These are phyloP conservation scores for Sparassis latifolia DNA, from an alignment of 1,284 basidiomycete species.

Conservation along the genomic window DNA sequence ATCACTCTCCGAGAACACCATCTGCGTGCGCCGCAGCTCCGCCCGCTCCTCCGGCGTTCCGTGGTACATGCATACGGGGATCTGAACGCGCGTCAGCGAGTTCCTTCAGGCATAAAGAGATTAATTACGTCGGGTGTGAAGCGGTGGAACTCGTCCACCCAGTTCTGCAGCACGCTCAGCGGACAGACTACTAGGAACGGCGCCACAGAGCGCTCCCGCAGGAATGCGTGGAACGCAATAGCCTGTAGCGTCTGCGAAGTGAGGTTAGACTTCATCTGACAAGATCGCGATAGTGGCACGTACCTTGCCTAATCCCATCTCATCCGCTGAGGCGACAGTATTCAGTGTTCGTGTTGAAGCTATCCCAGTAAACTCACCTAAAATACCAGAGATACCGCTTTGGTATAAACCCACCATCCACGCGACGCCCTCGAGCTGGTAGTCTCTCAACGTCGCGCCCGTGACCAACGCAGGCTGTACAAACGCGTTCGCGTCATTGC, in stretches of 20 bases:
- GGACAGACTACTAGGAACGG: constrained; percentile 92
- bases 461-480: constrained; percentile 78
- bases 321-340: constrained; percentile 51
- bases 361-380: constrained; percentile 45
- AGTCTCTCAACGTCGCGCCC: constrained; percentile 80
- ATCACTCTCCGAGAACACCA: constrained; percentile 15
- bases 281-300: constrained; percentile 4
- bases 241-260: constrained; percentile 78
- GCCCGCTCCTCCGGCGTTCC: constrained; percentile 76
- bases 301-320: constrained; percentile 92
- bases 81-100: constrained; percentile 33
- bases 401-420: constrained; percentile 95
- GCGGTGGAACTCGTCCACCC: constrained; percentile 82
- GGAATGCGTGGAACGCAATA: constrained; percentile 87
- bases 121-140: constrained; percentile 69
- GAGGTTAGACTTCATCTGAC: not conserved
- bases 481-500: constrained; percentile 31
- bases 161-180: constrained; percentile 88
- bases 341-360: not conserved
- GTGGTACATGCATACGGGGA: constrained; percentile 87
- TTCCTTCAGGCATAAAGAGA: not conserved
- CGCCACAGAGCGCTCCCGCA: constrained; percentile 70
- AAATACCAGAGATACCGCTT: constrained; percentile 91
- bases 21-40: constrained; percentile 45
- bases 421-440: constrained; percentile 92